Conservation (phyloP, 2,329 filamentous ascomycete genomes). For the Alternaria sp. region DNA sequence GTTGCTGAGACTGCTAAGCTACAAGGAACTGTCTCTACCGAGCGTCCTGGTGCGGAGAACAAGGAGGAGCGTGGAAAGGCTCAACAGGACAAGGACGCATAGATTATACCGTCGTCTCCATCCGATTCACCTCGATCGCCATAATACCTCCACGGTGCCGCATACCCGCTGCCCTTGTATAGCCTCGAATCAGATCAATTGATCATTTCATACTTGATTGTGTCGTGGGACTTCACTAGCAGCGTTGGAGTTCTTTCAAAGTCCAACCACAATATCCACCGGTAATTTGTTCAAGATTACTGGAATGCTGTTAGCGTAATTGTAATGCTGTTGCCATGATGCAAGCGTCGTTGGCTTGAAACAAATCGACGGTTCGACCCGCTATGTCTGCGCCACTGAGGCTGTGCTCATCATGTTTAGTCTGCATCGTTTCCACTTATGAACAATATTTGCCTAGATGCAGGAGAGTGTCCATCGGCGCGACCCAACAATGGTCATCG, state of each 20-base stretch:
- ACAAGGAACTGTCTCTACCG: constrained; percentile 49
- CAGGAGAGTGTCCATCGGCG: constrained; percentile 17
- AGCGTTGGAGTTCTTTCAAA: neutral
- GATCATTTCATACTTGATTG: neutral
- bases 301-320: neutral
- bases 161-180: constrained; percentile 25
- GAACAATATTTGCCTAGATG: constrained; percentile 20
- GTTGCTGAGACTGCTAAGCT: constrained; percentile 63
- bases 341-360: neutral
- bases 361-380: neutral
- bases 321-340: neutral
- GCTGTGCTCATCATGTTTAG: constrained; percentile 14
- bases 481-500: constrained; percentile 10
- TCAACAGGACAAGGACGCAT: constrained; percentile 40
- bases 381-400: constrained; percentile 21
- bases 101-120: constrained; percentile 9
- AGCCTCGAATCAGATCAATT: constrained; percentile 13
- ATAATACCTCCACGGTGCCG: constrained; percentile 22
- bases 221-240: neutral
- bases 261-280: neutral
- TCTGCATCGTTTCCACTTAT: constrained; percentile 1
- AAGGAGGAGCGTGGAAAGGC: constrained; percentile 47
- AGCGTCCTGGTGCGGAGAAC: constrained; percentile 45
- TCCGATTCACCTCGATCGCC: constrained; percentile 10
- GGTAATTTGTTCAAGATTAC: neutral